Conservation (phyloP, 129 eudicot species). For the Helianthus tuberosus region DNA sequence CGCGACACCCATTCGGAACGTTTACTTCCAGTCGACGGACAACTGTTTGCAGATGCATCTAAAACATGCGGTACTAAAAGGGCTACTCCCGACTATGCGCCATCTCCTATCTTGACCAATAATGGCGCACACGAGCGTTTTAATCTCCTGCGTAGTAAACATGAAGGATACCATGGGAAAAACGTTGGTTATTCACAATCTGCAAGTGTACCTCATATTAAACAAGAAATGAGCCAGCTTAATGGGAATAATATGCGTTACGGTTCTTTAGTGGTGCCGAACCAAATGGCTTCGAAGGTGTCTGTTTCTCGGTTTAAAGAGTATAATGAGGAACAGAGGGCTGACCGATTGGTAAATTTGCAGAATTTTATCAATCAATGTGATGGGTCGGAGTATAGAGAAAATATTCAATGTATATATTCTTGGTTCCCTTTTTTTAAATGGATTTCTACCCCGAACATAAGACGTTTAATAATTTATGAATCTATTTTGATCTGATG, state of each 20-base stretch:
- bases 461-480: neutral
- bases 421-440: neutral
- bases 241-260: constrained; percentile 33
- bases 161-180: constrained; percentile 51
- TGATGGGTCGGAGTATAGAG: constrained; percentile 50
- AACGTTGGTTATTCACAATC: constrained; percentile 28
- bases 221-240: constrained; percentile 29
- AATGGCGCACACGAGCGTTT: constrained; percentile 51
- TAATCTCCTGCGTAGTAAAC: constrained; percentile 47
- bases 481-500: constrained; percentile 15
- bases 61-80: constrained; percentile 59
- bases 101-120: constrained; percentile 34
- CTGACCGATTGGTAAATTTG: constrained; percentile 52
- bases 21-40: constrained; percentile 35
- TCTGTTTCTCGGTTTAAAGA: constrained; percentile 20
- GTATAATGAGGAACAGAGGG: constrained; percentile 40
- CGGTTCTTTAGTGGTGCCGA: constrained; percentile 39
- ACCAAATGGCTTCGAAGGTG: constrained; percentile 31
- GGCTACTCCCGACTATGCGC: constrained; percentile 53
- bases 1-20: constrained; percentile 37
- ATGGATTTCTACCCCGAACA: neutral
- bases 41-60: constrained; percentile 36
- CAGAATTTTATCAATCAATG: constrained; percentile 66
- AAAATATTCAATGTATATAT: constrained; percentile 46
- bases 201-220: constrained; percentile 26